Evolutionary conservation across 2,329 filamentous ascomycete species (phyloP).

Genomic region (Boeremia lycopersici): DNA sequence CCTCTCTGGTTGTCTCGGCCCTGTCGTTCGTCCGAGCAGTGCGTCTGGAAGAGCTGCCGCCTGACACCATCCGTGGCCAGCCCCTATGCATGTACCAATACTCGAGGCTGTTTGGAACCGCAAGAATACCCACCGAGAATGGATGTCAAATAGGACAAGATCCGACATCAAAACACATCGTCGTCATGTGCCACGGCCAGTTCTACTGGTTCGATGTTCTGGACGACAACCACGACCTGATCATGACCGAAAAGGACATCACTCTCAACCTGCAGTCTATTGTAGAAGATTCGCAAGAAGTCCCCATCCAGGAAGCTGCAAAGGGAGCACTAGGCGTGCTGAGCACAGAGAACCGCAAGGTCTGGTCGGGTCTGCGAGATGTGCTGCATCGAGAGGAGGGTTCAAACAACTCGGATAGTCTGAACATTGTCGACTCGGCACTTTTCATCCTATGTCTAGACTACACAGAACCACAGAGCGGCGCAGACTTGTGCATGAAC

Average conservation of each 20-base stretch:
- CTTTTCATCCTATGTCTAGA: slow-evolving; percentile 92
- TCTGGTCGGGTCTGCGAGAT: slow-evolving; percentile 91
- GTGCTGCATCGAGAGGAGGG: slow-evolving; percentile 82
- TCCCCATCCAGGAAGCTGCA: slow-evolving; percentile 91
- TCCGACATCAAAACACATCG: slow-evolving; percentile 87
- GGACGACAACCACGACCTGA: slow-evolving; percentile 90
- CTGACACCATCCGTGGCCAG: slow-evolving; percentile 81
- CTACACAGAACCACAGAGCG: slow-evolving; percentile 82
- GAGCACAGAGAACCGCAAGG: slow-evolving; percentile 94
- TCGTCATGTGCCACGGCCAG: slow-evolving; percentile 91
- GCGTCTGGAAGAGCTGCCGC: slow-evolving; percentile 87
- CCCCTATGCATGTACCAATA: slow-evolving; percentile 99
- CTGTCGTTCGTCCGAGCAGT: slow-evolving; percentile 93
- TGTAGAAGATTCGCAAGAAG: slow-evolving; percentile 86
- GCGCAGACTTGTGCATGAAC: slow-evolving; percentile 89
- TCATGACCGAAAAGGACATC: slow-evolving; percentile 96
- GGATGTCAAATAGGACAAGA: slow-evolving; percentile 97
- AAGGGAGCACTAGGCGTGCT: slow-evolving; percentile 92
- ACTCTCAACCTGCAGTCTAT: slow-evolving; percentile 91
- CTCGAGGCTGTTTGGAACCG: slow-evolving; percentile 91
- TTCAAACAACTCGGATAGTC: slow-evolving; percentile 93
- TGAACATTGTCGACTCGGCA: slow-evolving; percentile 94
- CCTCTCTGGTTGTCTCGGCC: slow-evolving; percentile 87
- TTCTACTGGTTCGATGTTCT: slow-evolving; percentile 99
- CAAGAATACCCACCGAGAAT: slow-evolving; percentile 89